Evolutionary conservation across 768 basidiomycete genomes (phyloP), one percentile per base, ranked within the genome.

Genomic region (Neoboletus subvelutipes): DNA sequence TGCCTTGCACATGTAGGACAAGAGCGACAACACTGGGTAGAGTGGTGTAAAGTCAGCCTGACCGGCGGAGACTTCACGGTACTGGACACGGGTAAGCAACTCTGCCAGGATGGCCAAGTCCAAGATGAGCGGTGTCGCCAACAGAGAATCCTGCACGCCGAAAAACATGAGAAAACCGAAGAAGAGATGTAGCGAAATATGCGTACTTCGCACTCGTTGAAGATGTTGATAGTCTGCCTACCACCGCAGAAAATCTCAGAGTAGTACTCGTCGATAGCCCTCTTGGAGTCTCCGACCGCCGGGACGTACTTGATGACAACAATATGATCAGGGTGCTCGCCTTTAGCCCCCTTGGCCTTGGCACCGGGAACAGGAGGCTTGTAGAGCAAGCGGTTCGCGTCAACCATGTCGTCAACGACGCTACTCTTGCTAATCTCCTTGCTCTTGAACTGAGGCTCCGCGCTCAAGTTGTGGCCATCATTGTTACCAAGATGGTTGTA

Each of bases 401-500:
- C 83, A 53, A 98, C 96, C 96, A 98, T 98, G 74, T 99, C 96
- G 68, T 98, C 96, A 40, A 97, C 95, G 59, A 98, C 95, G 64
- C 86, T 90, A 65, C 90, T 90, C 85, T 98, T 98, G 80, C 86
- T 87, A 75, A 98, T 98, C 78, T 98, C 96, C 85, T 98, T 98
- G 80, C 88, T 91, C 79, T 87, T 89, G 86, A 98, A 99, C 77
- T 98, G 96, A 59, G 79, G 80, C 71, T 93, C 92, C 9, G 93
- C 89, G 51, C 85, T 88, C 69, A 99, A 77, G 76, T 96, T 97
- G 71, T 85, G 84, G 11, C 96, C 95, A 67, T 98, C 96, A 73
- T 99, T 98, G 81, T 98, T 98, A 17, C 96, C 96, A 54, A 99
- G 86, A 73, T 98, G 96, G 81, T 98, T 98, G 82, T 99, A 99